Conservation (phyloP, 805 yeast species). For the Yamadazyma sp. region DNA sequence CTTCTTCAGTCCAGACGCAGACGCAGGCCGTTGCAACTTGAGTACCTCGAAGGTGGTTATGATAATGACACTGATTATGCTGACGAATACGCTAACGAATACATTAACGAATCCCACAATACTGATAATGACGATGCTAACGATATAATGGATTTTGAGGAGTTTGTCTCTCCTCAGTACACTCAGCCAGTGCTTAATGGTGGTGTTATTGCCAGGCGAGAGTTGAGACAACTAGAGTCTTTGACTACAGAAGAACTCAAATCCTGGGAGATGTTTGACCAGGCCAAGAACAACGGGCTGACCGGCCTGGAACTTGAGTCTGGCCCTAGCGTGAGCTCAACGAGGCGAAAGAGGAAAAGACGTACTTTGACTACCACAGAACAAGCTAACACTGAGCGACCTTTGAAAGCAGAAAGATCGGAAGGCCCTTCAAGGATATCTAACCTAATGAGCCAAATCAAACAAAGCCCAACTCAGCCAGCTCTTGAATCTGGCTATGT, state of each 20-base stretch:
- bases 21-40: slow-evolving; percentile 2
- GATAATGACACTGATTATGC: slow-evolving; percentile 22
- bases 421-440: slow-evolving; percentile 10
- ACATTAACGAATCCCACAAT: slow-evolving; percentile 2
- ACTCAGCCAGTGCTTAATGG: slow-evolving; percentile 32
- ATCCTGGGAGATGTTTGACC: slow-evolving; percentile 40
- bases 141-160: not conserved
- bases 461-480: too few species aligned
- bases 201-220: slow-evolving; percentile 37
- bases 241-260: slow-evolving; percentile 34
- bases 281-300: slow-evolving; percentile 19
- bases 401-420: too few species aligned
- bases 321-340: not conserved
- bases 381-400: too few species aligned
- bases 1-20: too few species aligned
- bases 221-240: slow-evolving; percentile 26
- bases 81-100: slow-evolving; percentile 17
- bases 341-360: slow-evolving; percentile 4
- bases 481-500: too few species aligned
- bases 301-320: not conserved
- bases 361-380: not conserved
- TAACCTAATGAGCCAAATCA: slow-evolving; percentile 15
- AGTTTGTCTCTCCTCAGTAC: slow-evolving; percentile 5
- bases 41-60: too few species aligned
- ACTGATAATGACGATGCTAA: slow-evolving; percentile 2